Evolutionary conservation across 169 alveolate species (phyloP), one percentile per base, ranked within the genome.

Genomic region (Cystoisospora suis): DNA sequence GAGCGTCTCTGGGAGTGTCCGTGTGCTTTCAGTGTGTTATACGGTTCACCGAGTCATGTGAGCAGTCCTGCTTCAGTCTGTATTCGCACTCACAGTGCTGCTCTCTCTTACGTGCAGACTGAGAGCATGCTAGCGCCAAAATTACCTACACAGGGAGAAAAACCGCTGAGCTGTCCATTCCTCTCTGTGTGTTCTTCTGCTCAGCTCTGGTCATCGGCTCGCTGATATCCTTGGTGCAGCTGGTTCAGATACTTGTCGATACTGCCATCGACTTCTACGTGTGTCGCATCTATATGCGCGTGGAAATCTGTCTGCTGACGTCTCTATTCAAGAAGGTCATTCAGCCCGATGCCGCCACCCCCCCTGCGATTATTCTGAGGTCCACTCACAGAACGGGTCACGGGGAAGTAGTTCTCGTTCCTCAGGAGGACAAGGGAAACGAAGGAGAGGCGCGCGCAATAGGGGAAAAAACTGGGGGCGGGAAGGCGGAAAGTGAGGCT

Each of bases 191-290:
- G 12, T 38, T n/a, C 42, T 23, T 34, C 36, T 1, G 0, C 34
- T 47, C 91, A 87, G 91, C 86, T 44, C 32, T 87, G 32, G 32
- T 72, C 1, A 77, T 81, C 1, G 91, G 86, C 4, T 65, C 58
- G 6, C 42, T 45, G 44, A 42, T 87, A 1, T 69, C 91, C 0
- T 59, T 58, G 20, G 61, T 87, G n/a, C 91, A 87, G 79, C 86
- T 87, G 47, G 49, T 72, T 3, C 91, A 69, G 45, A 59, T 87
- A 4, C 75, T 72, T 34, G 29, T 87, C 45, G 86, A 87, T 36
- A 75, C 86, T 27, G 69, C 79, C 32, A 46, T 87, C 34, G 91
- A 87, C 86, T 87, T 87, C 49, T 87, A 72, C 59, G 56, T 34
- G 6, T 87, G 91, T 36, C 85, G 91, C 59, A 69, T 36, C 0